Base-by-base conservation (phyloP, 202 grass and related monocot genomes). In the Dendrocalamus latiflorus region DNA sequence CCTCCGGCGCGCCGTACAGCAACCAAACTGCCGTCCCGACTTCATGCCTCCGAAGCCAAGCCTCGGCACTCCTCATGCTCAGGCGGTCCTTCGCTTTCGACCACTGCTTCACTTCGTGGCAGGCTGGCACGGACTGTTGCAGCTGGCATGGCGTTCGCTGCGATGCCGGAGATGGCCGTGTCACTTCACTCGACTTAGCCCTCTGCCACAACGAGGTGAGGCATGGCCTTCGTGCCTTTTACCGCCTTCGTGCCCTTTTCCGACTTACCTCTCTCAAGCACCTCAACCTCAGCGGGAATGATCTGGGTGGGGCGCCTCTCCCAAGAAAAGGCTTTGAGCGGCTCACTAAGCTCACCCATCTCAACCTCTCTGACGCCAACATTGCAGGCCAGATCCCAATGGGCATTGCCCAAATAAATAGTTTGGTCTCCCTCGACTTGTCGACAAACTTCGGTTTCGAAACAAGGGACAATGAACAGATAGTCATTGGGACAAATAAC, bases 281-380 rank as follows among this genome's bases (percentile, higher is more conserved):
- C 8, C 41, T 43, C 75, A 84, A 47, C 34, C 84, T 91, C 15
- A 84, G 80, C 59, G 21, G 75, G 43, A 91, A 91, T 22, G 50
- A 20, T 50, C 81, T 87, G 26, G 1, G 36, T 7, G 16, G 37
- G 70, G 20, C 56, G 64, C 16, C 25, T 9, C 41, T 43, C 41
- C 41, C 41, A 43, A 10, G 8, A 9, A 43, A 43, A 9, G 41
- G 11, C 49, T 91, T 91, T 17, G 76, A 83, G 28, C 50, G 21
- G 79, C 80, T 91, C 3, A 34, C 84, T 36, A 58, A 91, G 72
- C 68, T 91, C 65, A 43, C 41, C 41, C 41, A 43, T 43, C 41
- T 43, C 41, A 43, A 43, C 41, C 41, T 43, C 41, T 43, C 77
- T 84, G 55, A 87, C 89, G 39, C 80, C 5, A 85, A 85, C 4